Conservation (phyloP, 129 eudicot genomes). For the Logfia minima region DNA sequence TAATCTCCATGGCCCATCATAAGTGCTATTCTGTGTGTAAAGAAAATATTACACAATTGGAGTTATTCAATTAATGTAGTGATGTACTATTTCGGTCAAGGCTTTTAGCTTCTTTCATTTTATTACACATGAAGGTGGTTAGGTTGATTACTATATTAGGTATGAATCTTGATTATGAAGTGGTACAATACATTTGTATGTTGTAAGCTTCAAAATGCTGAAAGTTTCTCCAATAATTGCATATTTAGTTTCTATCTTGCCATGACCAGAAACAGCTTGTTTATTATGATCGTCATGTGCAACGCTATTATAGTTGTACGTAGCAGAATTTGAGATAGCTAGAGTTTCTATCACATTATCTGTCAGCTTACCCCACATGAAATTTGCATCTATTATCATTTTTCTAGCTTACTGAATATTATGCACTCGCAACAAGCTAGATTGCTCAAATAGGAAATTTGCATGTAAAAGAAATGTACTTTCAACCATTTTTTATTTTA, state of each 20-base stretch:
- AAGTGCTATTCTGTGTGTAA: not conserved
- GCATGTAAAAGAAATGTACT: not conserved
- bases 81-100: slow-evolving; percentile 5
- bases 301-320: slow-evolving; percentile 12
- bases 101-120: not conserved
- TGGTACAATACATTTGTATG: not conserved
- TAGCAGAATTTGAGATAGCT: slow-evolving; percentile 3
- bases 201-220: slow-evolving; percentile 21
- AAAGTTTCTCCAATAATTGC: slow-evolving; percentile 10
- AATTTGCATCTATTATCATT: not conserved
- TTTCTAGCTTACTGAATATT: not conserved
- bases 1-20: not conserved
- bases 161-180: not conserved
- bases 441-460: not conserved
- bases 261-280: not conserved
- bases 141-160: not conserved
- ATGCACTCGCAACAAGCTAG: not conserved
- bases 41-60: not conserved
- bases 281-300: slow-evolving; percentile 27
- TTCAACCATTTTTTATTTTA: not conserved
- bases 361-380: slow-evolving; percentile 18
- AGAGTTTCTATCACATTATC: slow-evolving; percentile 8
- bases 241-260: not conserved
- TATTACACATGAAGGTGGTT: slow-evolving; percentile 6
- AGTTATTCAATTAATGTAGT: not conserved